phyloP scores from a whole-genome alignment of 345 rosid species.

The Noccaea caerulescens region DNA sequence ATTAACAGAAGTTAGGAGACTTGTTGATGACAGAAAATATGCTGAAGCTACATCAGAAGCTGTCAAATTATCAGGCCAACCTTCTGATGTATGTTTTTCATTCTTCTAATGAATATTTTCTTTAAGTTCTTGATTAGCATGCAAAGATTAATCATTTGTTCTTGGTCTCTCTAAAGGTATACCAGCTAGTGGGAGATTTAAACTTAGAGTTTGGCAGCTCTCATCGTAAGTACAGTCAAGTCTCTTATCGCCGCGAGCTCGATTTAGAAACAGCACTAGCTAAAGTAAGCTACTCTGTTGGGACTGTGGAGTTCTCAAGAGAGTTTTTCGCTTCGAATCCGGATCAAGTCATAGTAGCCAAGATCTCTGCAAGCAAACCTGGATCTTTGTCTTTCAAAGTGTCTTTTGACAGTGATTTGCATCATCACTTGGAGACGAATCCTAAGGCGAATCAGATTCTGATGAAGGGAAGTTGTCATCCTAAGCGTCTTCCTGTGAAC shows the following conservation, averaged over 20 bases:
- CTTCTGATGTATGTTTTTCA: conserved; percentile 63
- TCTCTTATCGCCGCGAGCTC: conserved; percentile 80
- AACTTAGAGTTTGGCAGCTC: conserved; percentile 75
- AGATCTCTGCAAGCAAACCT: conserved; percentile 63
- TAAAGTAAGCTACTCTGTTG: conserved; percentile 66
- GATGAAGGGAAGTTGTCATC: conserved; percentile 75
- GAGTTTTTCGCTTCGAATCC: conserved; percentile 79
- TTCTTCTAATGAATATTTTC: conserved; percentile 2
- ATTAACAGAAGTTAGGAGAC: conserved; percentile 65
- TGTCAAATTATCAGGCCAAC: conserved; percentile 58
- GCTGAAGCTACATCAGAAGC: conserved; percentile 76
- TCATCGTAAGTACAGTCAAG: conserved; percentile 63
- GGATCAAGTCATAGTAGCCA: conserved; percentile 67
- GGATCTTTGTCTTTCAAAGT: conserved; percentile 71
- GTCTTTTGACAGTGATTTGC: conserved; percentile 64
- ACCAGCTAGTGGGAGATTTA: conserved; percentile 86
- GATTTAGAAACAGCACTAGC: conserved; percentile 86
- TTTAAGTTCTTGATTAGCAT: conserved; percentile 12
- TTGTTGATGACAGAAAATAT: conserved; percentile 64
- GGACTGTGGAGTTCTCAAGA: conserved; percentile 60
- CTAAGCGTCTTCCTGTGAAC: conserved; percentile 62
- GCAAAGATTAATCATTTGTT: conserved; percentile 18
- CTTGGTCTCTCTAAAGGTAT: conserved; percentile 56
- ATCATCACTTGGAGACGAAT: conserved; percentile 55
- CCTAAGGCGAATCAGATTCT: conserved; percentile 57